Evolutionary conservation across 192 early-diverging fungal genomes (phyloP), one percentile per base, ranked within the genome.

Genomic region (Podila epicladia): DNA sequence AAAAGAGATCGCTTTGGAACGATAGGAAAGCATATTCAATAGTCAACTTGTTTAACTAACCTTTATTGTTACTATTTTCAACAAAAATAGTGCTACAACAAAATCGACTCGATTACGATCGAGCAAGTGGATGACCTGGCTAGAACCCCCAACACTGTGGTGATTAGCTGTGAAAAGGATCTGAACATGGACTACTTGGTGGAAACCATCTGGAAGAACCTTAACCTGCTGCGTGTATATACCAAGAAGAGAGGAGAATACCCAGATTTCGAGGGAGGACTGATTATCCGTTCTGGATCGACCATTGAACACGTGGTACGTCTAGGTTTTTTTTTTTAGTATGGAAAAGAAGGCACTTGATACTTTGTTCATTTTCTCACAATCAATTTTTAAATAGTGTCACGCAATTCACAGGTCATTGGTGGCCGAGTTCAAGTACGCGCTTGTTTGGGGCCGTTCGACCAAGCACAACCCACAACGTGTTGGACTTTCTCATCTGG

Each of bases 401-500:
- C 91, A 92, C 61, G 88, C 89, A 59, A 93, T 99, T 65, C 98
- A 99, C 86, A 91, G 95, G 85, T 89, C 91, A 15, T 74, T 99
- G 74, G 91, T 89, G 11, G 91, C 91, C 60, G 91, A 94, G 53
- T 98, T 99, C 89, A 94, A 93, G 86, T 98, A 95, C 82, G 98
- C 98, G 3, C 86, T 99, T 48, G 96, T 99, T 15, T 99, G 98
- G 98, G 88, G 86, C 77, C 68, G 79, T 51, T 97, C 96, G 19
- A 91, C 98, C 64, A 99, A 99, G 78, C 97, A 99, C 85, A 96
- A 92, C 75, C 98, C 98, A 32, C 98, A 99, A 83, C 91, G 95
- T 68, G 98, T 96, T 4, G 97, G 97, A 7, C 78, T 97, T 24
- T 75, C 82, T 11, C 96, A 97, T 69, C 67, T 92, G 58, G 88